Evolutionary conservation across 768 basidiomycete genomes (phyloP), one percentile per base, ranked within the genome.

Genomic region (Pluteus cervinus): DNA sequence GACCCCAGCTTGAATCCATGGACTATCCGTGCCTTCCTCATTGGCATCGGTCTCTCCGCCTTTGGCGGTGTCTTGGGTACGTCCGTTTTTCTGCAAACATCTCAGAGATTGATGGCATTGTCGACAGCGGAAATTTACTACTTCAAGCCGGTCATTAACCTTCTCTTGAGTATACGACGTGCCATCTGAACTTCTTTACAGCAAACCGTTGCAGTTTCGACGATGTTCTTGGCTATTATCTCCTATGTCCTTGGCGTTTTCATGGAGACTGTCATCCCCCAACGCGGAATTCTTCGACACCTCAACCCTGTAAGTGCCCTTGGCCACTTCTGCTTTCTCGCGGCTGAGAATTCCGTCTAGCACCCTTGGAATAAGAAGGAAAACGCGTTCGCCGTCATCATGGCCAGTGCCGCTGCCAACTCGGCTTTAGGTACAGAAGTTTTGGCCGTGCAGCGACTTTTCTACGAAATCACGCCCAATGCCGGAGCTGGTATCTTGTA

Each of bases 361-460:
- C 64, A 69, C 17, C 70, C 75, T 3, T 76, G 75, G 55, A 76
- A 76, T 51, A 76, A 71, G 52, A 76, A 76, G 40, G 75, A 78
- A 48, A 71, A 73, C 50, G 71, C 73, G 0, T 73, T 76, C 44
- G 69, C 76, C 23, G 64, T 76, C 7, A 73, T 76, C 39, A 76
- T 76, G 75, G 49, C 75, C 15, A 65, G 68, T 40, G 71, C 75
- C 3, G 73, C 74, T 4, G 67, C 74, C 11, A 73, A 68, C 30
- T 65, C 69, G 0, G 73, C 75, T 4, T 61, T 76, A 10, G 75
- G 63, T 2, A 76, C 73, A 0, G 73, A 76, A 33, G 63, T 76
- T 5, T 54, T 77, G 29, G 70, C 73, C 0, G 73, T 75, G 3
- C 75, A 76, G 40, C 63, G 71, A 0, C 50, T 76, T 11, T 76